Evolutionary conservation across 2,329 filamentous ascomycete species (phyloP).

Genomic region (Chaetomium sp.): DNA sequence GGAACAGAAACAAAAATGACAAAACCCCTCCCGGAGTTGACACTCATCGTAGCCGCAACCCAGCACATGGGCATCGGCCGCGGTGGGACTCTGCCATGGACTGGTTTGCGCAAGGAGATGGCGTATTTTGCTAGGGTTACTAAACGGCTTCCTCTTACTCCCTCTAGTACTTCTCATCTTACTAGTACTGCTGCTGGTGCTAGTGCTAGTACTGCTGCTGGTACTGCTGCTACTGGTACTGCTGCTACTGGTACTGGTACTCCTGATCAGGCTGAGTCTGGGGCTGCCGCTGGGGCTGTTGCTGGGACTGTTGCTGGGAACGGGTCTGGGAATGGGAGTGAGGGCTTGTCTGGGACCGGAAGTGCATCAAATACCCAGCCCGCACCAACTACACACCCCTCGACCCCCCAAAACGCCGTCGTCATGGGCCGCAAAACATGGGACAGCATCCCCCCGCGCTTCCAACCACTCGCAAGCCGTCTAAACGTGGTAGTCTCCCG

Average conservation of each 20-base stretch:
- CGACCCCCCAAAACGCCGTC: constrained; percentile 57
- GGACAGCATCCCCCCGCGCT: constrained; percentile 74
- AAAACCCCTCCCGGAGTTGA: constrained; percentile 51
- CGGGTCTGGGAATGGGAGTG: too few relatives aligned
- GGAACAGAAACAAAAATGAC: neutral
- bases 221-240: neutral
- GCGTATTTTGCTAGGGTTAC: constrained; percentile 90
- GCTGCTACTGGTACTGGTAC: too few relatives aligned
- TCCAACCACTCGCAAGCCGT: constrained; percentile 72
- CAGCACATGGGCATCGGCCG: constrained; percentile 82
- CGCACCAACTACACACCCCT: neutral
- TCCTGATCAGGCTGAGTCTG: too few relatives aligned
- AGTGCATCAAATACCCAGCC: neutral
- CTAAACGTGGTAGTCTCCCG: constrained; percentile 77
- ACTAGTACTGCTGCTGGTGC: neutral
- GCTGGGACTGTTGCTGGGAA: too few relatives aligned
- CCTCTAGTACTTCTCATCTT: neutral
- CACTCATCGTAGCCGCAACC: constrained; percentile 93
- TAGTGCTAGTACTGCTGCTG: neutral
- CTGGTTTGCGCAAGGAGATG: constrained; percentile 84
- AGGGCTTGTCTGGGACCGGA: too few relatives aligned
- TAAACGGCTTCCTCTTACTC: constrained; percentile 47
- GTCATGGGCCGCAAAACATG: constrained; percentile 98
- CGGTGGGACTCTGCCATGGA: constrained; percentile 78
- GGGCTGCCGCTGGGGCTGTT: too few relatives aligned